Evolutionary conservation across 129 eudicot species (phyloP).

Genomic region (Chrysanthemum makinoi): DNA sequence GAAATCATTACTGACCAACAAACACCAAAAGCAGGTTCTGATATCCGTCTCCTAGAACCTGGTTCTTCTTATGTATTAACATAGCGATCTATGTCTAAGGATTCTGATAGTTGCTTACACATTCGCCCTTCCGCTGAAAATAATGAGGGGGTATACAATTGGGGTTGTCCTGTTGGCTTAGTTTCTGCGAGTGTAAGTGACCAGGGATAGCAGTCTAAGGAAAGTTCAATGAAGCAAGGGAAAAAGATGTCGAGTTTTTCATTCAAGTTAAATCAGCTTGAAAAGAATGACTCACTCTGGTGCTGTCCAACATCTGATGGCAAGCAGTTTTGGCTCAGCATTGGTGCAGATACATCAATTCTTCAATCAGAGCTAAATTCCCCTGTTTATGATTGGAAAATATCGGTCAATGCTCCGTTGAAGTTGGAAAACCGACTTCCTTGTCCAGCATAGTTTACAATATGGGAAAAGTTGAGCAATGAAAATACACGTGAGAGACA

Average conservation of each 20-base stretch:
- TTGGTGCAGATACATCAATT: constrained; percentile 88
- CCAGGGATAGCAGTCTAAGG: constrained; percentile 58
- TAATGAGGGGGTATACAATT: constrained; percentile 45
- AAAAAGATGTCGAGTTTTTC: constrained; percentile 40
- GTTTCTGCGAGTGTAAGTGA: constrained; percentile 38
- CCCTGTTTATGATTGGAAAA: constrained; percentile 94
- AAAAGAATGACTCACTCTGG: constrained; percentile 80
- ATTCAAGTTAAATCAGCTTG: constrained; percentile 68
- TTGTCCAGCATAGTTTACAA: constrained; percentile 73
- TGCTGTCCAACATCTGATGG: constrained; percentile 50
- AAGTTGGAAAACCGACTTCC: constrained; percentile 97
- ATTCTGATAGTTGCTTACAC: constrained; percentile 62
- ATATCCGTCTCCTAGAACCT: constrained; percentile 44
- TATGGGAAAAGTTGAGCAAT: constrained; percentile 66
- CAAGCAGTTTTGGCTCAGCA: constrained; percentile 74
- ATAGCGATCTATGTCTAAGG: constrained; percentile 69
- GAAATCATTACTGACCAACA: constrained; percentile 34
- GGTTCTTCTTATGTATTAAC: constrained; percentile 67
- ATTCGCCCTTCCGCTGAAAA: constrained; percentile 67
- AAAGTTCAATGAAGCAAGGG: constrained; percentile 51
- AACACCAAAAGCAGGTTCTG: constrained; percentile 26
- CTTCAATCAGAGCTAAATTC: constrained; percentile 85
- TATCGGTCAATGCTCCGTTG: constrained; percentile 77
- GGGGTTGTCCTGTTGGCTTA: constrained; percentile 72
- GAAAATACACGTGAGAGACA: constrained; percentile 65